A percentile compares a stretch with the other conserved stretches of the same genome.
These are phyloP conservation scores for Coffea eugenioides DNA, from an alignment of 257 asterid species.

Conservation along the genomic window DNA sequence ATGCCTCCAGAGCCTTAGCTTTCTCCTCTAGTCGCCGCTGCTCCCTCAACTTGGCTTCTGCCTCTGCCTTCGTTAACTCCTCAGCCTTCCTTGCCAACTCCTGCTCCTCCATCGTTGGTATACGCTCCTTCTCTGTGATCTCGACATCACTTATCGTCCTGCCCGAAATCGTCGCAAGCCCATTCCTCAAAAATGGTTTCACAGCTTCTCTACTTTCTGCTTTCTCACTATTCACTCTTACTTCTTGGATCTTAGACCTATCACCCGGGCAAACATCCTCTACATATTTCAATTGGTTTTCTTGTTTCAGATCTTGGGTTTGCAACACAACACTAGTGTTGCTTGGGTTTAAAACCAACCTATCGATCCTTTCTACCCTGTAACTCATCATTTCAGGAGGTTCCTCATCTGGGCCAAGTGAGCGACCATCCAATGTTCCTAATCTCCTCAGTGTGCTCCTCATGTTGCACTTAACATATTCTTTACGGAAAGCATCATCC, in stretches of 20 bases:
- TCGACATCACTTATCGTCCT: slow-evolving; percentile 20
- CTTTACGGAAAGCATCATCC: slow-evolving; percentile 60
- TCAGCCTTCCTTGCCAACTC: slow-evolving; percentile 62
- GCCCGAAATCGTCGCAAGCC: slow-evolving; percentile 31
- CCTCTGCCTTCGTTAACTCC: slow-evolving; percentile 47
- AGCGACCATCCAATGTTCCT: slow-evolving; percentile 87
- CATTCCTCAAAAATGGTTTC: slow-evolving; percentile 27
- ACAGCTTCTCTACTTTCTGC: slow-evolving; percentile 24
- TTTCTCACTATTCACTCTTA: slow-evolving; percentile 33
- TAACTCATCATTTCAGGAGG: slow-evolving; percentile 55
- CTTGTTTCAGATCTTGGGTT: slow-evolving; percentile 32
- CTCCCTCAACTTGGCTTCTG: slow-evolving; percentile 67
- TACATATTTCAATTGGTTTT: slow-evolving; percentile 30
- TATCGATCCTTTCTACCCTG: slow-evolving; percentile 38
- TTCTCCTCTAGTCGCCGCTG: slow-evolving; percentile 23
- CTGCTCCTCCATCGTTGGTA: slow-evolving; percentile 52
- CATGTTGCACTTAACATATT: slow-evolving; percentile 55
- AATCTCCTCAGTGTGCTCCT: slow-evolving; percentile 75
- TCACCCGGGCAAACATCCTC: slow-evolving; percentile 14
- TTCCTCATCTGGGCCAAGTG: slow-evolving; percentile 81
- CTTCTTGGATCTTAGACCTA: slow-evolving; percentile 21
- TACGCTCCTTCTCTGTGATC: slow-evolving; percentile 34
- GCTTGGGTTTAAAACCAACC: slow-evolving; percentile 29
- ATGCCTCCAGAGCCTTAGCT: slow-evolving; percentile 80
- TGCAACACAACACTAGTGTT: slow-evolving; percentile 28